Evolutionary conservation across 768 basidiomycete genomes (phyloP).

Genomic region (Amanita rubescens): DNA sequence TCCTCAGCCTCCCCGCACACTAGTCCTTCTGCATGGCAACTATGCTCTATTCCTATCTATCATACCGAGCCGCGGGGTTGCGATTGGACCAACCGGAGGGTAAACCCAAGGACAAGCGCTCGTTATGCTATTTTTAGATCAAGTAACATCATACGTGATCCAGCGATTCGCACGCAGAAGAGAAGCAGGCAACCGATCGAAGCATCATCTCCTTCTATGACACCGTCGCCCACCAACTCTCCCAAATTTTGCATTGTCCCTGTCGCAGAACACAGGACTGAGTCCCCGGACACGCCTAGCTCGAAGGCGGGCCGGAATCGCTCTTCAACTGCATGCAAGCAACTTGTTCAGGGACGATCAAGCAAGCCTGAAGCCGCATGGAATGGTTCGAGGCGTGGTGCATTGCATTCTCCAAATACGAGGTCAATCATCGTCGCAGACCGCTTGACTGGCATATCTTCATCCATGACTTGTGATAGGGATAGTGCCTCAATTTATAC

Average conservation of each 20-base stretch:
- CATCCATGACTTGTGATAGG: not conserved
- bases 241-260: not conserved
- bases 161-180: not conserved
- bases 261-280: not conserved
- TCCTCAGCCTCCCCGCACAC: not conserved
- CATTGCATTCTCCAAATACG: not conserved
- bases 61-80: not conserved
- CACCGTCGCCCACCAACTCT: constrained; percentile 1
- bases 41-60: not conserved
- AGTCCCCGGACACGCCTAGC: not conserved
- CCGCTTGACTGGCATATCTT: not conserved
- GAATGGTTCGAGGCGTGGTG: not conserved
- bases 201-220: not conserved
- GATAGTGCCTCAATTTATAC: not conserved
- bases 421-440: not conserved
- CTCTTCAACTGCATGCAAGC: not conserved
- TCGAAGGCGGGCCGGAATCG: not conserved
- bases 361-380: not conserved
- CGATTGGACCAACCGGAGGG: not conserved
- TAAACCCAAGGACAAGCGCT: not conserved
- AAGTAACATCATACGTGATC: not conserved
- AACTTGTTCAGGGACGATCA: not conserved
- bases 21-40: not conserved
- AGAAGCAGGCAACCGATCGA: not conserved
- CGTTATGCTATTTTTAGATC: not conserved